These are phyloP conservation scores for Kentomonas sorsogonicus DNA, from an alignment of 208 protist species.

Conservation along the genomic window DNA sequence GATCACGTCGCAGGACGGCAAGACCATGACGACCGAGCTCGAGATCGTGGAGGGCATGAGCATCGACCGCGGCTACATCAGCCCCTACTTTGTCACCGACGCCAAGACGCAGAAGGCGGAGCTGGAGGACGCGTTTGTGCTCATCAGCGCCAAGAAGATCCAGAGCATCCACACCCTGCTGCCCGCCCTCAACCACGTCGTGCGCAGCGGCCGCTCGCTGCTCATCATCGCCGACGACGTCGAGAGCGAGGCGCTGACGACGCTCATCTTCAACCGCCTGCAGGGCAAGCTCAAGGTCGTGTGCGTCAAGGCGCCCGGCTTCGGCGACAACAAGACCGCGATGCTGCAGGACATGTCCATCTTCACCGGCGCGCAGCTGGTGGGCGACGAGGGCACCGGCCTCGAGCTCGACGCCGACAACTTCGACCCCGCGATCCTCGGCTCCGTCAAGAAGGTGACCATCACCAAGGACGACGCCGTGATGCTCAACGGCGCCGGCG, in stretches of 20 bases:
- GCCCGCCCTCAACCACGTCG: constrained; percentile 89
- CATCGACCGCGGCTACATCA: constrained; percentile 97
- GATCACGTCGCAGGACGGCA: constrained; percentile 99
- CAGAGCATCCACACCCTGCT: constrained; percentile 83
- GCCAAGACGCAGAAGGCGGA: constrained; percentile 94
- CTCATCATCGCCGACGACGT: constrained; percentile 99
- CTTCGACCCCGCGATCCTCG: constrained; percentile 73
- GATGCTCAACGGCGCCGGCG: constrained; percentile 95
- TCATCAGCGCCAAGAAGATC: constrained; percentile 97
- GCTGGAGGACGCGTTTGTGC: constrained; percentile 94
- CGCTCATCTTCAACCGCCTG: constrained; percentile 85
- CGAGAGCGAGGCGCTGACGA: constrained; percentile 95
- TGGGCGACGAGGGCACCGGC: constrained; percentile 91
- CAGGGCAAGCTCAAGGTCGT: constrained; percentile 83
- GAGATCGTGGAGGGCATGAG: constrained; percentile 98
- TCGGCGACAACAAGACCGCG: constrained; percentile 98
- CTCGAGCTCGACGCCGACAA: constrained; percentile 76
- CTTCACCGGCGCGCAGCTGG: constrained; percentile 92
- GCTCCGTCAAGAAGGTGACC: constrained; percentile 79
- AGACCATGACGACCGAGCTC: constrained; percentile 96
- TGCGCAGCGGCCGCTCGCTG: constrained; percentile 82
- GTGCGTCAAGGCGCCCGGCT: constrained; percentile 98
- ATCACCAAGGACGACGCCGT: constrained; percentile 97
- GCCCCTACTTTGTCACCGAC: constrained; percentile 99
- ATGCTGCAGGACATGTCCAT: constrained; percentile 98